Percentiles rank a stretch among this genome's conserved stretches.
Conservation (phyloP, 495 filamentous ascomycete species). For the Lineolata rhizophorae region DNA sequence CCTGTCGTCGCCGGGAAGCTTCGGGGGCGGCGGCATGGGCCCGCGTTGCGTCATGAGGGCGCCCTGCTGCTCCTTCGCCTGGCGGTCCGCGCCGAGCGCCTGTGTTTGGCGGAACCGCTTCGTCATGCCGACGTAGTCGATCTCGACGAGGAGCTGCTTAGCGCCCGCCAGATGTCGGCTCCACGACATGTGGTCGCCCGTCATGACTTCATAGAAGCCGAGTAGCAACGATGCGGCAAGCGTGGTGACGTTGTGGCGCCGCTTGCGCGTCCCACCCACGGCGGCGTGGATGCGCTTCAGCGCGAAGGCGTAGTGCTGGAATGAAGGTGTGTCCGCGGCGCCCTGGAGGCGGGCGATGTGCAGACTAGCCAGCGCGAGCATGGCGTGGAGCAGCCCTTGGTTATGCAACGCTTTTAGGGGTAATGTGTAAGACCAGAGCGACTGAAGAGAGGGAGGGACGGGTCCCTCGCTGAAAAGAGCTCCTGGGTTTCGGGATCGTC, state of each 20-base stretch:
- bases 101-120: conserved; percentile 21
- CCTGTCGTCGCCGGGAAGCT: too few relatives aligned
- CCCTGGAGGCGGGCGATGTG: conserved; percentile 72
- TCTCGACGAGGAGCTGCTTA: conserved; percentile 59
- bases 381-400: conserved; percentile 71
- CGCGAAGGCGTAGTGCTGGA: conserved; percentile 82
- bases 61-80: conserved; percentile 8
- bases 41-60: neutral
- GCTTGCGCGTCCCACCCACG: conserved; percentile 43
- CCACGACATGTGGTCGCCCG: conserved; percentile 90
- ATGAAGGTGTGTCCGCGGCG: conserved; percentile 47
- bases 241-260: conserved; percentile 61
- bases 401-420: conserved; percentile 69
- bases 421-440: conserved; percentile 73
- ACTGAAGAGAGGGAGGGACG: conserved; percentile 46
- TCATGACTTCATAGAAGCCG: conserved; percentile 85
- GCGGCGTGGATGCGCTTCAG: conserved; percentile 53
- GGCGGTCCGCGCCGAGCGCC: conserved; percentile 20
- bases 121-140: conserved; percentile 53
- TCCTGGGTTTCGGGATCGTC: conserved; percentile 58
- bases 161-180: conserved; percentile 76
- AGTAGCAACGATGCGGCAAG: conserved; percentile 75
- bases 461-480: conserved; percentile 41
- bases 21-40: conserved; percentile 8
- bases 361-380: conserved; percentile 69